phyloP scores from a whole-genome alignment of 2,329 filamentous ascomycete species.

The Colletotrichum sp. region DNA sequence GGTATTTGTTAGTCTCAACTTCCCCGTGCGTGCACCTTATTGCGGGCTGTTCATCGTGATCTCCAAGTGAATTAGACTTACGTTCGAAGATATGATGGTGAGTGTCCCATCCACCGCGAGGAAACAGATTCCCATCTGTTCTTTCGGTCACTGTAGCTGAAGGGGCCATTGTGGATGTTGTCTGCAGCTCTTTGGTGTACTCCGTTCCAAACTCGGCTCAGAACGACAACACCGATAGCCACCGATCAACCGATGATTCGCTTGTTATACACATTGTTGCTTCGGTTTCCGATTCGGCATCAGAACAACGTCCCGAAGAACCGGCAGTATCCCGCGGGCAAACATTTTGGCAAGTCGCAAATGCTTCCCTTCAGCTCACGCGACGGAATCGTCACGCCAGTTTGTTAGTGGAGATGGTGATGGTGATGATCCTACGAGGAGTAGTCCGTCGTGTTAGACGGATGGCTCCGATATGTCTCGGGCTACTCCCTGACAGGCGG shows the following conservation, averaged over 20 bases:
- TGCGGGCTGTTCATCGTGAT: neutral
- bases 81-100: conserved; percentile 38
- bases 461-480: neutral
- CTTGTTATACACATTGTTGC: neutral
- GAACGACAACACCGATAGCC: neutral
- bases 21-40: neutral
- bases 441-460: neutral
- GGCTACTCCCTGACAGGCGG: neutral
- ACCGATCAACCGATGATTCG: neutral
- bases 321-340: neutral
- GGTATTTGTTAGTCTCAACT: neutral
- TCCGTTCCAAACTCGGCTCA: neutral
- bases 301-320: neutral
- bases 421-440: neutral
- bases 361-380: neutral
- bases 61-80: conserved; percentile 23
- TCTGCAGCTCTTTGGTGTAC: neutral
- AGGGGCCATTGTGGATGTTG: neutral
- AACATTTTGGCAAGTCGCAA: neutral
- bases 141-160: neutral
- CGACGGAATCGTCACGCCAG: neutral
- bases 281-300: neutral
- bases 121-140: conserved; percentile 22
- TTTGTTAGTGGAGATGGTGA: neutral
- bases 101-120: conserved; percentile 33